Conservation (phyloP, 148 eudicot genomes). For the Heliamphora exappendiculata region DNA sequence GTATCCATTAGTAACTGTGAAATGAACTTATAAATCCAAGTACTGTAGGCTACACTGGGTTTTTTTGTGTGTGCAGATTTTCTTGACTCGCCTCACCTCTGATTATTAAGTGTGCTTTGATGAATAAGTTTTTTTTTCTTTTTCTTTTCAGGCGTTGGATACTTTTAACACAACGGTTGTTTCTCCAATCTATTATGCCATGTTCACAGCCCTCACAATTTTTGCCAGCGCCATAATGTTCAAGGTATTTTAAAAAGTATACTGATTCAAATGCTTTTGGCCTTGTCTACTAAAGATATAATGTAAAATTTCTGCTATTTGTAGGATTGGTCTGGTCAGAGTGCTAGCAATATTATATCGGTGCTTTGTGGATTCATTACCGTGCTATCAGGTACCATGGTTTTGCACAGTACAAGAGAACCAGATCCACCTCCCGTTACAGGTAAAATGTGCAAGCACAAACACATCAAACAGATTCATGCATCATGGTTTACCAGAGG, state of each 20-base stretch:
- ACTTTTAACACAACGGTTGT: conserved; percentile 57
- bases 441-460: conserved; percentile 20
- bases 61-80: background rate
- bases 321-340: conserved; percentile 71
- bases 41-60: background rate
- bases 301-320: conserved; percentile 2
- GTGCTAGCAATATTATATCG: conserved; percentile 50
- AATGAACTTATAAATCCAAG: background rate
- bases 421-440: conserved; percentile 31
- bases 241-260: conserved; percentile 30
- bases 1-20: background rate
- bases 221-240: conserved; percentile 67
- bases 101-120: background rate
- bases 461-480: background rate
- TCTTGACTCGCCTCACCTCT: background rate
- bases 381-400: conserved; percentile 58
- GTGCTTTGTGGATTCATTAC: conserved; percentile 69
- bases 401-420: conserved; percentile 58
- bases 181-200: conserved; percentile 65
- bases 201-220: conserved; percentile 68
- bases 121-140: conserved; percentile 1
- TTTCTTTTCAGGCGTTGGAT: conserved; percentile 50
- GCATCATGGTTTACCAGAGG: background rate
- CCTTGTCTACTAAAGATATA: background rate
- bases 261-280: background rate